Evolutionary conservation across 768 basidiomycete genomes (phyloP).

Genomic region (Phaffia tasmanica): DNA sequence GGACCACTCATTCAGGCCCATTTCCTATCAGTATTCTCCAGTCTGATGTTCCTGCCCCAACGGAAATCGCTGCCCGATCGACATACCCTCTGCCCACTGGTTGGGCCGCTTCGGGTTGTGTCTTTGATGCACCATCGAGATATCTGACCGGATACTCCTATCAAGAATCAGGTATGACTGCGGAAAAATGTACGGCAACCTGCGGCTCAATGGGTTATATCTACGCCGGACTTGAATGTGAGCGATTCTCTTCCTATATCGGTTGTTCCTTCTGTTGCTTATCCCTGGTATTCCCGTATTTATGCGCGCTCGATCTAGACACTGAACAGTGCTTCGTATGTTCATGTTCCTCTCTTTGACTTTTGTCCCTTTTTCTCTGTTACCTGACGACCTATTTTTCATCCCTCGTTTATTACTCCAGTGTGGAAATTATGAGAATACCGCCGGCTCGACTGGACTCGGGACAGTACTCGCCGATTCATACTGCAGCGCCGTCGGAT

Average conservation of each 20-base stretch:
- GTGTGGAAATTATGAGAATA: background rate
- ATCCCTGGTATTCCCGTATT: background rate
- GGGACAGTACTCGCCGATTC: background rate
- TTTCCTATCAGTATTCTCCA: too few relatives aligned
- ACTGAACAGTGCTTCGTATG: background rate
- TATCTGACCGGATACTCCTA: background rate
- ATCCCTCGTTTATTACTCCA: too few relatives aligned
- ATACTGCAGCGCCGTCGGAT: background rate
- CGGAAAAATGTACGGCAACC: background rate
- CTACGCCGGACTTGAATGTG: conserved; percentile 16
- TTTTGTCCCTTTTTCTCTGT: background rate
- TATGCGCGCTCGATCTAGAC: background rate
- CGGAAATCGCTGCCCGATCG: background rate
- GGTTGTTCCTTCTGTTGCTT: background rate
- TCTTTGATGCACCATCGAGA: conserved; percentile 2
- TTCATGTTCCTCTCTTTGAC: background rate
- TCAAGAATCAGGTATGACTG: conserved; percentile 1
- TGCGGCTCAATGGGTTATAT: conserved; percentile 8
- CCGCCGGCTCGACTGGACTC: background rate
- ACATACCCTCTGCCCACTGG: conserved; percentile 1
- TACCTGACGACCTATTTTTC: background rate
- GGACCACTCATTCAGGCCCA: too few relatives aligned
- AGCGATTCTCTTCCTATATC: background rate
- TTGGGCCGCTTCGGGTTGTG: conserved; percentile 6
- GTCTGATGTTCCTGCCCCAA: background rate